Evolutionary conservation across 164 flowering plant genomes (phyloP).

Genomic region (Berberis thunbergii): DNA sequence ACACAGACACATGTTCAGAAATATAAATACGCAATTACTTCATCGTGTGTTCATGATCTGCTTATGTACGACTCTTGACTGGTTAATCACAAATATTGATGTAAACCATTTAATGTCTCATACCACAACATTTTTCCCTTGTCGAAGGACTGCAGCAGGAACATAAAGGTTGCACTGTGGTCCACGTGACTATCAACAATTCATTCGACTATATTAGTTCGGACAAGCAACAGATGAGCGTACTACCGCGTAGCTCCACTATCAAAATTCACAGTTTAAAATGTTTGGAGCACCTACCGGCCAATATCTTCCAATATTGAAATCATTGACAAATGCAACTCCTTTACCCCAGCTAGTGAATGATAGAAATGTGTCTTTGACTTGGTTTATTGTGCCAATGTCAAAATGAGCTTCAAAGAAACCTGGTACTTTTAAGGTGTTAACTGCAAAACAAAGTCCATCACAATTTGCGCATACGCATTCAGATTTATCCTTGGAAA

Average conservation of each 20-base stretch:
- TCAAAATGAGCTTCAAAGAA: constrained; percentile 48
- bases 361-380: constrained; percentile 65
- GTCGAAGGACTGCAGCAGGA: constrained; percentile 75
- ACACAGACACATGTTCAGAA: not conserved
- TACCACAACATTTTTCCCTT: constrained; percentile 74
- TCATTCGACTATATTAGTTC: not conserved
- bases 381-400: constrained; percentile 24
- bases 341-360: constrained; percentile 90
- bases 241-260: not conserved
- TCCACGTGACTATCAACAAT: constrained; percentile 52
- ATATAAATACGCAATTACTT: not conserved
- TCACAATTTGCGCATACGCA: not conserved
- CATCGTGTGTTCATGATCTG: not conserved
- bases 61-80: too few relatives aligned
- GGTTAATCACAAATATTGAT: not conserved
- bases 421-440: constrained; percentile 35
- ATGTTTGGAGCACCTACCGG: constrained; percentile 37
- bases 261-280: too few relatives aligned
- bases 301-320: constrained; percentile 91
- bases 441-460: constrained; percentile 24
- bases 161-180: constrained; percentile 94
- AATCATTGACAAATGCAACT: constrained; percentile 60
- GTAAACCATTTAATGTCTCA: constrained; percentile 4
- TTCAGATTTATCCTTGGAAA: constrained; percentile 1
- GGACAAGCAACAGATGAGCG: not conserved